Evolutionary conservation across 805 yeast genomes (phyloP), one percentile per base, ranked within the genome.

Genomic region (Lipomyces starkeyi): DNA sequence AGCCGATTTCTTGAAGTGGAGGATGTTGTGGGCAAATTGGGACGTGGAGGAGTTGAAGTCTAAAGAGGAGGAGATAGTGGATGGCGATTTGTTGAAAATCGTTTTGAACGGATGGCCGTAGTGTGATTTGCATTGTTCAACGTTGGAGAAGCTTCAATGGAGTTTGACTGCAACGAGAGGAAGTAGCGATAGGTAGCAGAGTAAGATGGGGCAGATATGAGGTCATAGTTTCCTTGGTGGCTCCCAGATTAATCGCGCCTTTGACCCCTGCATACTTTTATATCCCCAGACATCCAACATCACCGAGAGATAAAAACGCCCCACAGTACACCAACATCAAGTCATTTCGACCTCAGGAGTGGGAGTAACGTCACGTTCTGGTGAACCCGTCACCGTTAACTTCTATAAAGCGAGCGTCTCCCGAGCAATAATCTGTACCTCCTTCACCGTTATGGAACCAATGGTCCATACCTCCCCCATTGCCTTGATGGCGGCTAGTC

Each of bases 21-120:
- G 58, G 35, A 14, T 55, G 35, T 14, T 55, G 20, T 55, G 58
- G 58, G 32, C 58, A 17, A 55, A 55, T 55, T 55, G 58, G 58
- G 58, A 55, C 25, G 58, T 55, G 35, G 35, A 25, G 32, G 58
- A 55, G 35, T 27, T 55, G 58, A 55, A 55, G 35, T 17, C 20
- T 17, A 55, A 22, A 55, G 29, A 25, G 35, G 35, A 55, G 35
- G 35, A 55, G 35, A 55, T 55, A 14, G 35, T 32, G 58, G 58
- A 22, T 14, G n/a, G 35, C n/a, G 58, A 55, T 55, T 32, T 55
- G 35, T 55, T 55, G 58, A 55, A 25, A 17, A 55, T 32, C 27
- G 58, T 14, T 14, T 32, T 55, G 58, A 55, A 22, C 11, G 58
- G 58, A 17, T 55, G 58, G 58, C 58, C 58, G 52, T 47, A 47